phyloP scores from a whole-genome alignment of 208 protist species.

The Novymonas esmeraldas region DNA sequence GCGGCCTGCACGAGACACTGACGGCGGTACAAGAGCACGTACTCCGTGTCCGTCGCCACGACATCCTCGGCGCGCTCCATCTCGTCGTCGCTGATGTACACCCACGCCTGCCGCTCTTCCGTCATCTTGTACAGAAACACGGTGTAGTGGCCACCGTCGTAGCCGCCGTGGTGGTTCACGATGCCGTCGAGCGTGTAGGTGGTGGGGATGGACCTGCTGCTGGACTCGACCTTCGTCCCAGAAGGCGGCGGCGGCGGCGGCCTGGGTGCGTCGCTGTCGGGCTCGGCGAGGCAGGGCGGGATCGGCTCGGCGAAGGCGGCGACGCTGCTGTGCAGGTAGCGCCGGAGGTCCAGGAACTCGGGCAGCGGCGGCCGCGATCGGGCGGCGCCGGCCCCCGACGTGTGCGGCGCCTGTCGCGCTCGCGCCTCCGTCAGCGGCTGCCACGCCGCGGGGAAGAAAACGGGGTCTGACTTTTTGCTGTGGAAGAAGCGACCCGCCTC shows the following conservation, averaged over 20 bases:
- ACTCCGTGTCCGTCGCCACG: constrained; percentile 76
- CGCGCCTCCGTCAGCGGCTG: constrained; percentile 24
- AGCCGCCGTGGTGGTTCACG: constrained; percentile 86
- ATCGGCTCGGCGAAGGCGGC: constrained; percentile 25
- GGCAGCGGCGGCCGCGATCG: constrained; percentile 13
- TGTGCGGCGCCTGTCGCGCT: neutral
- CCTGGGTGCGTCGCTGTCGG: too few species aligned
- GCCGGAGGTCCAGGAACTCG: constrained; percentile 64
- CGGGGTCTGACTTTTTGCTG: constrained; percentile 81
- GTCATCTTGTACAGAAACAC: constrained; percentile 70
- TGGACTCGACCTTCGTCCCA: neutral
- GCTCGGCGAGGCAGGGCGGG: constrained; percentile 9
- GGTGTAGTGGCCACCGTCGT: constrained; percentile 88
- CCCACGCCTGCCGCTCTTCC: constrained; percentile 49
- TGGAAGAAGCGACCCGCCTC: constrained; percentile 68
- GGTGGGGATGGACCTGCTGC: constrained; percentile 28
- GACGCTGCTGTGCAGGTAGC: constrained; percentile 60
- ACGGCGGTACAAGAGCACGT: constrained; percentile 86
- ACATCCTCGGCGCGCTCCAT: constrained; percentile 30
- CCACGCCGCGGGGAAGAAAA: constrained; percentile 86
- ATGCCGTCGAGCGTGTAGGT: constrained; percentile 86
- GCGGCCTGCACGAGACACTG: constrained; percentile 54
- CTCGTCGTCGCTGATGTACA: constrained; percentile 83
- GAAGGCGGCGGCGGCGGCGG: neutral
- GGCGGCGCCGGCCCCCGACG: too few species aligned